Conservation (phyloP, 2,329 filamentous ascomycete species). For the Bisporella sp. region DNA sequence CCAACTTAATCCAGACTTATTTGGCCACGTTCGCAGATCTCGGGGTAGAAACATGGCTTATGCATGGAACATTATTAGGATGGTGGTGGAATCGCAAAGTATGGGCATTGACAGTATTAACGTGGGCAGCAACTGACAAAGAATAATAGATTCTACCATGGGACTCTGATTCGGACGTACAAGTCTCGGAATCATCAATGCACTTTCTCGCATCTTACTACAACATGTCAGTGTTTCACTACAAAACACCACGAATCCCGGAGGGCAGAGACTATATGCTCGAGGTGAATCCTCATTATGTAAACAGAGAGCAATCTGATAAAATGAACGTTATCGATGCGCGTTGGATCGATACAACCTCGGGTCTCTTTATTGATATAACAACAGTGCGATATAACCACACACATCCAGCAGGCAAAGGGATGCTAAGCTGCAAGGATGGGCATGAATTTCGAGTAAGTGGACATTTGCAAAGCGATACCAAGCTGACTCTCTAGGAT, state of each 20-base stretch:
- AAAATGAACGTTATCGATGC: conserved; percentile 78
- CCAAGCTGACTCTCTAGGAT: conserved; percentile 29
- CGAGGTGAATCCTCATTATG: conserved; percentile 69
- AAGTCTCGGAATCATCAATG: conserved; percentile 44
- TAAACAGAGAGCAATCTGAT: conserved; percentile 52
- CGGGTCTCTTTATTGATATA: conserved; percentile 78
- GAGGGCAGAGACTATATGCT: conserved; percentile 55
- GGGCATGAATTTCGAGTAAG: conserved; percentile 42
- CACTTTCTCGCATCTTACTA: conserved; percentile 46
- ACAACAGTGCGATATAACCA: conserved; percentile 52
- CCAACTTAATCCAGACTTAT: conserved; percentile 69
- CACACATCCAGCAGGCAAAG: conserved; percentile 34
- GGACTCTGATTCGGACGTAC: conserved; percentile 71
- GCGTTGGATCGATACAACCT: conserved; percentile 71
- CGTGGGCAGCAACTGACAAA: neutral
- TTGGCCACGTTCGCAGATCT: conserved; percentile 57
- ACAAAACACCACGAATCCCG: conserved; percentile 25
- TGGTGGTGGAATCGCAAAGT: conserved; percentile 74
- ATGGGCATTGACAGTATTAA: neutral
- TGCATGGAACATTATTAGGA: conserved; percentile 75
- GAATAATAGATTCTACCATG: conserved; percentile 56
- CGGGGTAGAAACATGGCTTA: conserved; percentile 46
- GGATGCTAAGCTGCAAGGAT: conserved; percentile 44
- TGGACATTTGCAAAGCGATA: neutral
- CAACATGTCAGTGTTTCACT: conserved; percentile 31